phyloP scores from a whole-genome alignment of 176 grass and related monocot genomes.

The Bonia amplexicaulis region DNA sequence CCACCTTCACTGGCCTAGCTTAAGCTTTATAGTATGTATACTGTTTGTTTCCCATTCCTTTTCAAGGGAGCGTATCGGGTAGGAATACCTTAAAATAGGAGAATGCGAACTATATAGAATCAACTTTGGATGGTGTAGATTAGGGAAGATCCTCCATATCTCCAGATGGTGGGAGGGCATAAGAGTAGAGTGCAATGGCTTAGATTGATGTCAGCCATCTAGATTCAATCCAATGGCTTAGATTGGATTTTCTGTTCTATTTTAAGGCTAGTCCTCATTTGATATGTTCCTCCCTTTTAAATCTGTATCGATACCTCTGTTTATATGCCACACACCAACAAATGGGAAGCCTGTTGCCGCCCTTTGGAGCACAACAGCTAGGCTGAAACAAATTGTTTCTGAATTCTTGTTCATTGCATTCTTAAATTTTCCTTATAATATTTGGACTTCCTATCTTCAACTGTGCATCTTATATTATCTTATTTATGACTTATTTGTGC shows the following conservation, averaged over 20 bases:
- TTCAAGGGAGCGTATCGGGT: background rate
- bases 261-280: background rate
- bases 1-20: too few species aligned
- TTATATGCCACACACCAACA: background rate
- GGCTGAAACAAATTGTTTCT: background rate
- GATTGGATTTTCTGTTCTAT: background rate
- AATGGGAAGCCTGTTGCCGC: background rate
- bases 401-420: background rate
- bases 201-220: background rate
- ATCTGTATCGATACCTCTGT: background rate
- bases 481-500: background rate
- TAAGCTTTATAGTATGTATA: background rate
- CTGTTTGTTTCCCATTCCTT: background rate
- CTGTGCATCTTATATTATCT: background rate
- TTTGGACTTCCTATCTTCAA: background rate
- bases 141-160: background rate
- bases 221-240: background rate
- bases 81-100: background rate
- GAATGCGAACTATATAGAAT: background rate
- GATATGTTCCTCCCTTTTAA: background rate
- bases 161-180: background rate
- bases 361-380: background rate
- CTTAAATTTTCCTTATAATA: background rate
- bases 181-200: background rate
- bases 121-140: background rate